A percentile compares a stretch with the other conserved stretches of the same genome.
Conservation (phyloP, 805 yeast species). For the Starmerella floricola region DNA sequence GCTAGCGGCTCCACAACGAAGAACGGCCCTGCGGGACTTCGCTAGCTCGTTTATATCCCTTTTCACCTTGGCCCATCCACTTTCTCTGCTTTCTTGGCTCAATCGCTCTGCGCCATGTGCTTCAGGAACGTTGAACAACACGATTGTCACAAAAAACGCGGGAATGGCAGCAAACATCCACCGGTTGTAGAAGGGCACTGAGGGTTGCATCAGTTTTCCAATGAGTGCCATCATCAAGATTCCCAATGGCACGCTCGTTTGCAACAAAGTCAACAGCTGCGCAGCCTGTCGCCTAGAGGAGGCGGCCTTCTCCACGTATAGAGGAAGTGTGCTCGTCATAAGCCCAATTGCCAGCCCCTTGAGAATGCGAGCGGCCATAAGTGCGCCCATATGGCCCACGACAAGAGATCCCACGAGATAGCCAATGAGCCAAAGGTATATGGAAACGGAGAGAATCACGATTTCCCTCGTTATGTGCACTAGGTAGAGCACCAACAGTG, state of each 20-base stretch:
- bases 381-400: constrained; percentile 13
- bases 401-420: constrained; percentile 16
- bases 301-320: constrained; percentile 16
- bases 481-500: constrained; percentile 11
- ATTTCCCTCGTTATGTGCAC: not conserved
- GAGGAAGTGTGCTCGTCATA: constrained; percentile 19
- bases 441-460: constrained; percentile 7
- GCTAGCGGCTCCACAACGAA: constrained; percentile 14
- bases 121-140: constrained; percentile 11
- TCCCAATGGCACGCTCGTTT: constrained; percentile 22
- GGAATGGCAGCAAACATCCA: constrained; percentile 21
- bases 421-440: constrained; percentile 20
- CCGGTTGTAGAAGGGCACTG: not conserved
- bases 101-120: not conserved
- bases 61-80: constrained; percentile 1
- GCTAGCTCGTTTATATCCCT: constrained; percentile 3
- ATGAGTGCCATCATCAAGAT: constrained; percentile 19
- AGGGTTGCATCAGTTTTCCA: constrained; percentile 9
- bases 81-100: not conserved
- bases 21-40: not conserved
- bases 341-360: constrained; percentile 22
- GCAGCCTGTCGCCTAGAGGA: constrained; percentile 12
- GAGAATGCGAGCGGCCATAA: constrained; percentile 16
- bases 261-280: constrained; percentile 19
- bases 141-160: constrained; percentile 9